Conservation (phyloP, 345 rosid genomes). For the Diplotaxis tenuifolia region DNA sequence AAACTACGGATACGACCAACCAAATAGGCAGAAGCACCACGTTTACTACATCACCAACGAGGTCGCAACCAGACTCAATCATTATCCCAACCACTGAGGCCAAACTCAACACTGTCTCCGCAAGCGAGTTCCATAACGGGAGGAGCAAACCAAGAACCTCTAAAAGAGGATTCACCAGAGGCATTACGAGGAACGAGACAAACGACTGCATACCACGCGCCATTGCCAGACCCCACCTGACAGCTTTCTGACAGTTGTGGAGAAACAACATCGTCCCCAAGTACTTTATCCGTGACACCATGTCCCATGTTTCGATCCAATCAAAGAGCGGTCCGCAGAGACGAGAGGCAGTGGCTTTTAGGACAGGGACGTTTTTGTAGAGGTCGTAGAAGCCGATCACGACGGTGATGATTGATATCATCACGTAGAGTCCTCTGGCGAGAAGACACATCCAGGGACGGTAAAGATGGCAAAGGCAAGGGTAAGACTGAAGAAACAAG, state of each 20-base stretch:
- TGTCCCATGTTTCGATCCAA: slow-evolving; percentile 98
- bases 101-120: slow-evolving; percentile 50
- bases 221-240: slow-evolving; percentile 59
- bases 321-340: slow-evolving; percentile 92
- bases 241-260: slow-evolving; percentile 85
- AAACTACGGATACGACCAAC: slow-evolving; percentile 45
- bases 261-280: slow-evolving; percentile 97
- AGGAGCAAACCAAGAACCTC: slow-evolving; percentile 49
- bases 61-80: slow-evolving; percentile 46
- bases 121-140: slow-evolving; percentile 61
- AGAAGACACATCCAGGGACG: slow-evolving; percentile 99
- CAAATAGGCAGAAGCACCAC: slow-evolving; percentile 63
- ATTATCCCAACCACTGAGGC: slow-evolving; percentile 50
- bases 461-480: slow-evolving; percentile 82
- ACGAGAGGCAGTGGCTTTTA: slow-evolving; percentile 82
- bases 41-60: slow-evolving; percentile 52
- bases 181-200: slow-evolving; percentile 56
- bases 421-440: slow-evolving; percentile 80
- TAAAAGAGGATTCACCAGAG: slow-evolving; percentile 52
- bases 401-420: slow-evolving; percentile 73
- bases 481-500: slow-evolving; percentile 94
- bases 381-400: slow-evolving; percentile 91
- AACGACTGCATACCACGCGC: slow-evolving; percentile 57
- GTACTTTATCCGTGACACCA: slow-evolving; percentile 91
- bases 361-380: slow-evolving; percentile 96